Base-by-base conservation (phyloP, 164 flowering plant species). In the Protea cynaroides region DNA sequence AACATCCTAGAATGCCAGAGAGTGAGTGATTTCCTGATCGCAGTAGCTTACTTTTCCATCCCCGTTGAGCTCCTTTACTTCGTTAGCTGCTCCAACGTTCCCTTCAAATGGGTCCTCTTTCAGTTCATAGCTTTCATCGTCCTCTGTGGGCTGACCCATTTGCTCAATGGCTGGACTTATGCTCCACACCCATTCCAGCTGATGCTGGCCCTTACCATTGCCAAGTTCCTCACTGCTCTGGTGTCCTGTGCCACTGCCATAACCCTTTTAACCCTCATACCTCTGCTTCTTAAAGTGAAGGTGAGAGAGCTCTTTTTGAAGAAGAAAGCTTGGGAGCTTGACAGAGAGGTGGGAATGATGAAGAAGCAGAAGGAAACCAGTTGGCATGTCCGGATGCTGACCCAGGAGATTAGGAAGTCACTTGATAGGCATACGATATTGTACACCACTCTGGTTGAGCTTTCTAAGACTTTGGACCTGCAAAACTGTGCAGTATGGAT, bases 401-500 rank as follows among this genome's bases (percentile, higher is more conserved):
- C 98, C 6, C 95, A 83, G 44, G 98, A 90, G 84, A 94, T 94
- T 53, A 75, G 98, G 0, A 94, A 86, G 70, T 86, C 98, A 0
- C 82, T 94, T 44, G 90, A 94, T 72, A 71, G 91, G 60, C 97
- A 94, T 70, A 91, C 96, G 8, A 91, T 94, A 55, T 69, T 94
- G 66, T 65, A 91, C 67, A 94, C 98, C 7, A 94, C 98, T 17
- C 66, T 94, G 67, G 88, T 87, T 19, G 94, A 91, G 82, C 75
- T 94, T n/a, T 94, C 98, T 4, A 81, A 91, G 74, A 82, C 90
- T 1, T 66, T 94, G 67, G 87, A 74, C 25, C 74, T 94, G 78
- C 88, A 85, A 63, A 89, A 86, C 58, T 94, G 97, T 81, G 92
- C 95, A 0, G 80, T 94, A 64, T 94, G 98, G 98, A 94, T 90